A percentile compares a stretch with the other conserved stretches of the same genome.
Evolutionary conservation across 148 eudicot species (phyloP).

Genomic region (Cornus suecica): DNA sequence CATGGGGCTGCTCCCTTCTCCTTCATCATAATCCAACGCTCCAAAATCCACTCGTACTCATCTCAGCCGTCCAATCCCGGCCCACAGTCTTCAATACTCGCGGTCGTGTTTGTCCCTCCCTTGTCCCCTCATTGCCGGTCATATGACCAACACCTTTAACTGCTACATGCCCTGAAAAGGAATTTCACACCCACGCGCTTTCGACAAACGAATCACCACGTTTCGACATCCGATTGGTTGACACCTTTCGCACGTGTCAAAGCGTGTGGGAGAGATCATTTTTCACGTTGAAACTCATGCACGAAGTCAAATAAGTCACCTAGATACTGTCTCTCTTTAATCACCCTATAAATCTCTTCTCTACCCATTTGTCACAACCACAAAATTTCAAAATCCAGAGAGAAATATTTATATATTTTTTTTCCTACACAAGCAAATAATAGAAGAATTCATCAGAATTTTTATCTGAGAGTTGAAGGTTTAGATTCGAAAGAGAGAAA

Average conservation of each 20-base stretch:
- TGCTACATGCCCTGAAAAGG: slow-evolving; percentile 3
- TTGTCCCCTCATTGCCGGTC: slow-evolving; percentile 40
- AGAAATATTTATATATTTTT: too few species aligned
- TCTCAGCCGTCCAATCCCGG: slow-evolving; percentile 33
- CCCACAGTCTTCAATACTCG: slow-evolving; percentile 37
- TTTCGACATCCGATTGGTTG: background rate
- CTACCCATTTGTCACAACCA: background rate
- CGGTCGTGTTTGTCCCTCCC: slow-evolving; percentile 42
- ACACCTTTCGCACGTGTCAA: background rate
- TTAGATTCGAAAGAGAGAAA: background rate
- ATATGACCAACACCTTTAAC: slow-evolving; percentile 22
- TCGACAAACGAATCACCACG: background rate
- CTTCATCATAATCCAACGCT: slow-evolving; percentile 37
- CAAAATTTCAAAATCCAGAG: too few species aligned
- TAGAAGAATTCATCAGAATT: background rate
- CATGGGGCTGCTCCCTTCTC: slow-evolving; percentile 24
- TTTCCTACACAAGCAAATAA: background rate
- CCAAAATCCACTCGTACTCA: slow-evolving; percentile 19
- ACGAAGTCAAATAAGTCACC: background rate
- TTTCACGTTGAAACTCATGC: slow-evolving; percentile 5
- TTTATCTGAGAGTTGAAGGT: too few species aligned
- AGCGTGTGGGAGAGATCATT: background rate
- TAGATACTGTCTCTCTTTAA: background rate
- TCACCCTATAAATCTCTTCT: slow-evolving; percentile 3
- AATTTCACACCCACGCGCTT: background rate